A percentile compares a stretch with the other conserved stretches of the same genome.
phyloP scores from a whole-genome alignment of 257 asterid genomes.

The Rhazya stricta region DNA sequence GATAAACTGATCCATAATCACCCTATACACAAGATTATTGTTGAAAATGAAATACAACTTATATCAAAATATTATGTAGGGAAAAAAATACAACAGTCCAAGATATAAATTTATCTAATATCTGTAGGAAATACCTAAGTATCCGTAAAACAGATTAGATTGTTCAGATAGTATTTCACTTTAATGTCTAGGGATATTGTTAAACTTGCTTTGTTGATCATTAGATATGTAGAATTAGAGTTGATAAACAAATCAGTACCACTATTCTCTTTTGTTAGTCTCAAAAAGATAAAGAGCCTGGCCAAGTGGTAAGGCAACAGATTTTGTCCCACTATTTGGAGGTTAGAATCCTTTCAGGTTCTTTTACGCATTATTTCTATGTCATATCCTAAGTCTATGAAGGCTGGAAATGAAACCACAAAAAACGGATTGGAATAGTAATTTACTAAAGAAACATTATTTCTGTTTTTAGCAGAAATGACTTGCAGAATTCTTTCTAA shows the following conservation, averaged over 20 bases:
- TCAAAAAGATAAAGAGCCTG: not conserved
- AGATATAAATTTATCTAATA: not conserved
- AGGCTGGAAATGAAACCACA: not conserved
- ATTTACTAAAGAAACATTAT: not conserved
- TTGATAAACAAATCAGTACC: not conserved
- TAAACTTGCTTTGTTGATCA: not conserved
- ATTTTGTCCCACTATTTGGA: not conserved
- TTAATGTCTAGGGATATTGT: not conserved
- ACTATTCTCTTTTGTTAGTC: not conserved
- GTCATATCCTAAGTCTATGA: not conserved
- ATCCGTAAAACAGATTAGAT: not conserved
- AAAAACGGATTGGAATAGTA: not conserved
- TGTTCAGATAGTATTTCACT: not conserved
- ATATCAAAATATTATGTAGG: not conserved
- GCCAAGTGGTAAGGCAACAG: not conserved
- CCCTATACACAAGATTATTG: not conserved
- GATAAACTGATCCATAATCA: not conserved
- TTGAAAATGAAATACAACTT: not conserved
- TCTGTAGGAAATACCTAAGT: not conserved
- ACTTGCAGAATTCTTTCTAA: not conserved
- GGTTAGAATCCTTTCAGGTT: not conserved
- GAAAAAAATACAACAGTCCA: not conserved
- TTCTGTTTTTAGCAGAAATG: not conserved
- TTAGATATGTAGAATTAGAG: not conserved
- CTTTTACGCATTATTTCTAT: not conserved